These are phyloP conservation scores for Brasenia schreberi DNA, from an alignment of 164 flowering plant species.

Conservation along the genomic window DNA sequence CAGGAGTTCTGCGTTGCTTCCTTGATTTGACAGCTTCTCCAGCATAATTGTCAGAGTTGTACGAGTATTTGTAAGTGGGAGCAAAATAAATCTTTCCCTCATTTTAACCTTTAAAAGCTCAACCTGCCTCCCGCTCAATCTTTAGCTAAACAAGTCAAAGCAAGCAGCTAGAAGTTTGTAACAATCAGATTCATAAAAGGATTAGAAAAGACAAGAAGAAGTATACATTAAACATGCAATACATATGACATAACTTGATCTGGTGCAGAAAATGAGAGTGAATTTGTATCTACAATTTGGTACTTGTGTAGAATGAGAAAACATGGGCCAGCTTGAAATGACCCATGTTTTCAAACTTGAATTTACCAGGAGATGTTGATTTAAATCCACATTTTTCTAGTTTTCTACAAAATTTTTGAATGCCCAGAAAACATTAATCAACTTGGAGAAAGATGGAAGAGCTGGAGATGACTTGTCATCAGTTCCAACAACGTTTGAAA, in stretches of 20 bases:
- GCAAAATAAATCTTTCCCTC: conserved; percentile 77
- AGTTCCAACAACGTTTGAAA: not conserved
- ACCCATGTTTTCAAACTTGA: too few relatives aligned
- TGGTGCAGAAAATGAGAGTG: too few relatives aligned
- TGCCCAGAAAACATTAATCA: not conserved
- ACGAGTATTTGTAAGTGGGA: conserved; percentile 75
- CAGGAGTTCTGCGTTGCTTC: conserved; percentile 72
- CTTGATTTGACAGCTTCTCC: conserved; percentile 48
- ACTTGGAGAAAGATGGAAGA: not conserved
- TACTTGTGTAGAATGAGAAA: too few relatives aligned
- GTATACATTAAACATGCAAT: too few relatives aligned
- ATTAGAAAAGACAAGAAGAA: not conserved
- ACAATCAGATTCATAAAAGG: not conserved
- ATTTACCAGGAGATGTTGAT: not conserved
- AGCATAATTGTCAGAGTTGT: conserved; percentile 55
- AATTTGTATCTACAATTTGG: too few relatives aligned
- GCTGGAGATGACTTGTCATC: not conserved
- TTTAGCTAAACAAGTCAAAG: conserved; percentile 33
- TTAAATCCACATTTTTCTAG: not conserved
- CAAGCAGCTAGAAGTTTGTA: not conserved
- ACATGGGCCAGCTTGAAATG: too few relatives aligned
- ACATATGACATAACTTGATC: too few relatives aligned
- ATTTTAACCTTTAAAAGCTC: conserved; percentile 72
- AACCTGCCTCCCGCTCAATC: conserved; percentile 66
- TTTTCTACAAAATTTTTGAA: not conserved